These are phyloP conservation scores for Diaporthe citri DNA, from an alignment of 2,329 filamentous ascomycete genomes.

Conservation along the genomic window DNA sequence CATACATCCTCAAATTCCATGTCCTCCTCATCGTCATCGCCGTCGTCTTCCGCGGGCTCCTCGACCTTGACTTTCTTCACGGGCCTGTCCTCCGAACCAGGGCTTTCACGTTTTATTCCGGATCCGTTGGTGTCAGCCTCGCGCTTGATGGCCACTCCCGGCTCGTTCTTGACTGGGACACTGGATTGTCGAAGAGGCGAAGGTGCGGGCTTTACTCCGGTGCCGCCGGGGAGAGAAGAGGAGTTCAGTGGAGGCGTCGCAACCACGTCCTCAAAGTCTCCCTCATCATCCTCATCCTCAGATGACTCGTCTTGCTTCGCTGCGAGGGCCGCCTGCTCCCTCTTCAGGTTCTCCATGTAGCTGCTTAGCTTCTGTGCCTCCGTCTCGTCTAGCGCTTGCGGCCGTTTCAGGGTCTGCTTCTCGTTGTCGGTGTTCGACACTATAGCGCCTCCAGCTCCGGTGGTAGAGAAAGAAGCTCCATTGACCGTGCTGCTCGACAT, in stretches of 20 bases:
- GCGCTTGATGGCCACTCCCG: constrained; percentile 44
- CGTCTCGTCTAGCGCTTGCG: constrained; percentile 56
- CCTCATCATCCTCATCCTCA: constrained; percentile 55
- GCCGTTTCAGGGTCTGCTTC: constrained; percentile 58
- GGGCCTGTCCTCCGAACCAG: constrained; percentile 57
- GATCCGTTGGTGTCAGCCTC: constrained; percentile 42
- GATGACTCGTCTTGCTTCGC: constrained; percentile 62
- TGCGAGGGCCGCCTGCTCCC: constrained; percentile 59
- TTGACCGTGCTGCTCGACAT: constrained; percentile 79
- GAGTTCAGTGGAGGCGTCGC: constrained; percentile 50
- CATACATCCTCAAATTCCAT: constrained; percentile 72
- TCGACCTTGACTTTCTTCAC: constrained; percentile 74
- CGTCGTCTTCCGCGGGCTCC: constrained; percentile 46
- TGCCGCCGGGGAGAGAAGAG: constrained; percentile 38
- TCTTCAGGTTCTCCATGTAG: constrained; percentile 75
- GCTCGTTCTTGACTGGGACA: constrained; percentile 52
- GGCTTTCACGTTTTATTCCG: constrained; percentile 42
- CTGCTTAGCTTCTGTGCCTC: constrained; percentile 72
- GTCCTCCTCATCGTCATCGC: constrained; percentile 62
- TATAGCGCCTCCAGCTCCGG: constrained; percentile 47
- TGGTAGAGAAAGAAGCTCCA: constrained; percentile 68
- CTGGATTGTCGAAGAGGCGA: constrained; percentile 47
- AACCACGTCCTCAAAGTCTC: constrained; percentile 66
- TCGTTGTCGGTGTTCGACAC: constrained; percentile 57
- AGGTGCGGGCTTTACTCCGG: constrained; percentile 39